These are phyloP conservation scores for Tulasnella sp. DNA, from an alignment of 768 basidiomycete genomes.

Conservation along the genomic window DNA sequence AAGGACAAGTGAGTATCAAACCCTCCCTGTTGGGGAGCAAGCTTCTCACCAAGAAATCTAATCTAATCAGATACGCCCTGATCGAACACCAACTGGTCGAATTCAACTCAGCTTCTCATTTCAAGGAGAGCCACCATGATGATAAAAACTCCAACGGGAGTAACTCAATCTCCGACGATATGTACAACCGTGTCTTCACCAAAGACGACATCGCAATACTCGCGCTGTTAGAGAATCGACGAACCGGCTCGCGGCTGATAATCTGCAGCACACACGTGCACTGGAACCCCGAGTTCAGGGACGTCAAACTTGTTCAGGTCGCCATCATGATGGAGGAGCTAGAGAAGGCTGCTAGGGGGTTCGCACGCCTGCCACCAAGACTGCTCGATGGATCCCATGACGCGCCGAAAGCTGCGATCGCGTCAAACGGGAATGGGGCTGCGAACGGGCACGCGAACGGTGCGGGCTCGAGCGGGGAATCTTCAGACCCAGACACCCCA, in stretches of 20 bases:
- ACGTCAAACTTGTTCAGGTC: conserved; percentile 96
- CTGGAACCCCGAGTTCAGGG: conserved; percentile 86
- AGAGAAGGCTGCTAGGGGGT: conserved; percentile 76
- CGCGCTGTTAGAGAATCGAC: conserved; percentile 73
- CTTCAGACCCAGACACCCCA: conserved; percentile 22
- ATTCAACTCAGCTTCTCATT: conserved; percentile 42
- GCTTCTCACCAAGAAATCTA: neutral
- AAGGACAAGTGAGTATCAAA: conserved; percentile 52
- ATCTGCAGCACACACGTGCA: conserved; percentile 85
- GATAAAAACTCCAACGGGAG: conserved; percentile 49
- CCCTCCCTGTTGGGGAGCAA: neutral
- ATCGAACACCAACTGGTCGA: conserved; percentile 91
- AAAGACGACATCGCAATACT: conserved; percentile 90
- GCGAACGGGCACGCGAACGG: neutral
- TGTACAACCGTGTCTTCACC: conserved; percentile 96
- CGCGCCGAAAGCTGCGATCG: neutral
- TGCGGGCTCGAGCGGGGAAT: conserved; percentile 1
- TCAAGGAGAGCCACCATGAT: neutral
- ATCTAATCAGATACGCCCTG: conserved; percentile 60
- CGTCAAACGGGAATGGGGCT: neutral
- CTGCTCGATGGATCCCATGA: conserved; percentile 16
- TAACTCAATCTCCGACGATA: conserved; percentile 92
- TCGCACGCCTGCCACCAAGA: conserved; percentile 70
- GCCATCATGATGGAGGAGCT: conserved; percentile 87
- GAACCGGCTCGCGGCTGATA: conserved; percentile 78